Percentiles rank a stretch among this genome's conserved stretches.
Conservation (phyloP, 768 basidiomycete genomes). For the Kwoniella dendrophila region DNA sequence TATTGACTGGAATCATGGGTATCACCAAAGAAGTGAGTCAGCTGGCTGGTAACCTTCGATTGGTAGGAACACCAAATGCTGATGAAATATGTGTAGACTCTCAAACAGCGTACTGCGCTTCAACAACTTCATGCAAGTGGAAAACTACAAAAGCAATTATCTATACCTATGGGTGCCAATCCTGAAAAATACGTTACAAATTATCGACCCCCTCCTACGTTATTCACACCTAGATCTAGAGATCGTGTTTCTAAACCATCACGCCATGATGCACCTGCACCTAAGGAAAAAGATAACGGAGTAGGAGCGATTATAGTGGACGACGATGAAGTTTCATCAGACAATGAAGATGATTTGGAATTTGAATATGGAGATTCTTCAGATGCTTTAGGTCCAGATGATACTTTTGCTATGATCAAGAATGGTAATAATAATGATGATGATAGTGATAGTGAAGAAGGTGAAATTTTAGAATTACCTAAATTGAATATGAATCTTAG, state of each 20-base stretch:
- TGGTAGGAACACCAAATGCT: background rate
- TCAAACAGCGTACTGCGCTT: conserved; percentile 40
- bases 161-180: conserved; percentile 32
- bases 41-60: background rate
- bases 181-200: conserved; percentile 28
- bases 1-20: conserved; percentile 76
- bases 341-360: conserved; percentile 19
- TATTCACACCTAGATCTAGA: background rate
- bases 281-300: conserved; percentile 8
- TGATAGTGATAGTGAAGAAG: conserved; percentile 16
- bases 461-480: conserved; percentile 19
- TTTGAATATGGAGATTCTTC: conserved; percentile 9
- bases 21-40: conserved; percentile 75
- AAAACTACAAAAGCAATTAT: conserved; percentile 38
- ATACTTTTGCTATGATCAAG: conserved; percentile 4
- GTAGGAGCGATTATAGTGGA: conserved; percentile 37
- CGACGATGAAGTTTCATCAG: conserved; percentile 32
- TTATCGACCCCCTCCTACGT: conserved; percentile 26
- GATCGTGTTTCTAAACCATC: background rate
- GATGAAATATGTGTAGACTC: conserved; percentile 23
- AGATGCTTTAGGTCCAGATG: conserved; percentile 9
- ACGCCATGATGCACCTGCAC: background rate
- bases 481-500: background rate
- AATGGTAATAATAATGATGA: background rate
- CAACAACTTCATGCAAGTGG: conserved; percentile 37